phyloP scores from a whole-genome alignment of 2,329 filamentous ascomycete genomes.

The Colletotrichum cereale region DNA sequence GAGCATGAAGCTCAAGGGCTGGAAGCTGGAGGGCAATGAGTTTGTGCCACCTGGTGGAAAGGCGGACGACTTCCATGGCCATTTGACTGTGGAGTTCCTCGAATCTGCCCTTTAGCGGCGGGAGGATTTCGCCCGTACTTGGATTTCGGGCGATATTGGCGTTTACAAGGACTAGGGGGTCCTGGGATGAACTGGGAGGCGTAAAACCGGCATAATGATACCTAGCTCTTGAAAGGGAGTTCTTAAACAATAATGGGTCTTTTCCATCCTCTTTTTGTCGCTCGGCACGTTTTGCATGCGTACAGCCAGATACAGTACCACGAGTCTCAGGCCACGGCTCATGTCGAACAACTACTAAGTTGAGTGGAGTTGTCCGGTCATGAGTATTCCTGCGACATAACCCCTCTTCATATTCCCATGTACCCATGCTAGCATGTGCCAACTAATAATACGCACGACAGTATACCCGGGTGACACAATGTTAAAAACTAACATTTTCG shows the following conservation, averaged over 20 bases:
- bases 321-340: background rate
- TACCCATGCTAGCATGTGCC: background rate
- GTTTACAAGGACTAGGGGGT: slow-evolving; percentile 14
- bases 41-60: slow-evolving; percentile 54
- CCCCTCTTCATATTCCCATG: background rate
- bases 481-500: too few relatives aligned
- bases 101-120: slow-evolving; percentile 45
- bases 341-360: background rate
- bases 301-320: background rate
- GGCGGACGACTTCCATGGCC: slow-evolving; percentile 41
- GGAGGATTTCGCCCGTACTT: background rate
- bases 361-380: background rate
- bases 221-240: background rate
- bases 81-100: slow-evolving; percentile 54
- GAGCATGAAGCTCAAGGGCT: slow-evolving; percentile 74
- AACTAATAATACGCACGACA: background rate
- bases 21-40: slow-evolving; percentile 67
- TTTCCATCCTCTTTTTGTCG: background rate
- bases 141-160: slow-evolving; percentile 19
- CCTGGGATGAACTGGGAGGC: slow-evolving; percentile 13
- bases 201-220: slow-evolving; percentile 8
- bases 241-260: slow-evolving; percentile 3
- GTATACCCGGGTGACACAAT: too few relatives aligned
- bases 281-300: background rate
- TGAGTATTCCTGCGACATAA: background rate